Evolutionary conservation across 345 rosid genomes (phyloP).

Genomic region (Conringia planisiliqua): DNA sequence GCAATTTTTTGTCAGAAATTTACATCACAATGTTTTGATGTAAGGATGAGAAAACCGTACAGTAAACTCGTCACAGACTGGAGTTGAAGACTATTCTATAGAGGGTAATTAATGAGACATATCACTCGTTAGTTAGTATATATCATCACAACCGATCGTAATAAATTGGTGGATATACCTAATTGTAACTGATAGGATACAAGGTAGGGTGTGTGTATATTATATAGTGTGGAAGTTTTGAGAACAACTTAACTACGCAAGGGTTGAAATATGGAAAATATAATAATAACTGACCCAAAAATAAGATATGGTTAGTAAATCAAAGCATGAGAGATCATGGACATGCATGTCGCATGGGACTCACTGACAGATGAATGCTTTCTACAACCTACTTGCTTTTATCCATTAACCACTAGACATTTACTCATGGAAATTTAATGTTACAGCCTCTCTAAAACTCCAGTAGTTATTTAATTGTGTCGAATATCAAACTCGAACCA

Average conservation of each 20-base stretch:
- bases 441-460: not conserved
- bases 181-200: not conserved
- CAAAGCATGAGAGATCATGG: not conserved
- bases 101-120: not conserved
- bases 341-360: constrained; percentile 13
- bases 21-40: not conserved
- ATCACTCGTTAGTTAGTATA: not conserved
- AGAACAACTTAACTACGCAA: not conserved
- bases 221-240: not conserved
- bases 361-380: not conserved
- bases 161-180: constrained; percentile 15
- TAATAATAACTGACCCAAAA: not conserved
- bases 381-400: constrained; percentile 1
- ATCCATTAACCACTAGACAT: not conserved
- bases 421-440: not conserved
- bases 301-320: constrained; percentile 2
- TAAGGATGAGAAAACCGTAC: not conserved
- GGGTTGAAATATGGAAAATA: not conserved
- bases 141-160: constrained; percentile 15
- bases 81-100: not conserved
- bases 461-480: not conserved
- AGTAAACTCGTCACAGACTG: not conserved
- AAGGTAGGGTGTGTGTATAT: not conserved
- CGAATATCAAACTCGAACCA: not conserved
- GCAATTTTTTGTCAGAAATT: not conserved